phyloP scores from a whole-genome alignment of 306 rosid species.

The Vachellia collinsii region DNA sequence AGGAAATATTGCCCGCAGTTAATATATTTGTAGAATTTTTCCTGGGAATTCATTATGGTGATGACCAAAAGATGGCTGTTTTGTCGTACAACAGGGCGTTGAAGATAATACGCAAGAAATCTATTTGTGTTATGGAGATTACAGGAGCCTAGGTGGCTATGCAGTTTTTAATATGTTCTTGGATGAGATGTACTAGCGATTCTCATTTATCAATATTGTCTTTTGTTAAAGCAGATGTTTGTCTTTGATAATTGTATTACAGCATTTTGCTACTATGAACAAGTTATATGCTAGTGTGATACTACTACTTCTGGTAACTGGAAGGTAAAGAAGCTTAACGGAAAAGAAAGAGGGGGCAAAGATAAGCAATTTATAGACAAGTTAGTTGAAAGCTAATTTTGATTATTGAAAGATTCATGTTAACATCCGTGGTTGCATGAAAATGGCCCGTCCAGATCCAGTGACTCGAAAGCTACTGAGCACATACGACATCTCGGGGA shows the following conservation, averaged over 20 bases:
- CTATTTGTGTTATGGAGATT: neutral
- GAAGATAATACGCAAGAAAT: constrained; percentile 21
- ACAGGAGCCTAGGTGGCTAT: constrained; percentile 10
- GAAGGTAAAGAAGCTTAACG: neutral
- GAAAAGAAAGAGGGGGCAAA: no score
- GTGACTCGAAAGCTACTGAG: no score
- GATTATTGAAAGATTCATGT: no score
- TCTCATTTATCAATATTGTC: neutral
- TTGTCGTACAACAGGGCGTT: constrained; percentile 39
- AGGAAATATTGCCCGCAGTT: neutral
- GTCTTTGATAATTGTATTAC: neutral
- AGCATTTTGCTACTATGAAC: neutral
- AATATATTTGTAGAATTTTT: neutral
- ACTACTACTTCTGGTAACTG: no score
- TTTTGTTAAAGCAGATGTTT: constrained; percentile 16
- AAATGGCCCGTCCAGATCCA: no score
- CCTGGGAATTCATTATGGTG: neutral
- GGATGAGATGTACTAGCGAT: neutral
- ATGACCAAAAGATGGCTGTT: constrained; percentile 7
- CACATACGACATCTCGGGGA: no score
- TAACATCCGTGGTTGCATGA: no score
- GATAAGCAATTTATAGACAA: no score
- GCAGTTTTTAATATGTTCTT: constrained; percentile 31
- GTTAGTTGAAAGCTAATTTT: no score
- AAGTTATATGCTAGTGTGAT: neutral